Evolutionary conservation across 176 grass and related monocot species (phyloP), one percentile per base, ranked within the genome.

Genomic region (Triticum turgidum): DNA sequence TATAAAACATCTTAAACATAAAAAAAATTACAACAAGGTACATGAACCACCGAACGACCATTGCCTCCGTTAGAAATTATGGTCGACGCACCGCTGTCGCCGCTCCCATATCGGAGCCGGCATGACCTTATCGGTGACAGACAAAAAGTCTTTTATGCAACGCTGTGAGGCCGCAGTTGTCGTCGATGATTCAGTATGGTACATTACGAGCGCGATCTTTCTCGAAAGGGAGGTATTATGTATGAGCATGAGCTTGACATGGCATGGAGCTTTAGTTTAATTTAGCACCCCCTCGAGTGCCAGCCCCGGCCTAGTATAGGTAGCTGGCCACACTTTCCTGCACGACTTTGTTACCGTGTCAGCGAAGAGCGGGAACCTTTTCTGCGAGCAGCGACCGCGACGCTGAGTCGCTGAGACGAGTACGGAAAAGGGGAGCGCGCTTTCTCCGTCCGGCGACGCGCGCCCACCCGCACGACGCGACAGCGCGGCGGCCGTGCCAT

Each of bases 361-460:
- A 24, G 20, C 33, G 41, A 73, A 73, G 69, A 42, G 2, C 38
- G 11, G 37, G 10, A 14, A 9, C 69, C 20, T 73, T 69, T 73
- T 7, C 37, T 5, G 66, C 32, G 65, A 35, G 65, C 6, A 0
- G 20, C 11, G 37, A 73, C 33, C 4, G 33, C 1, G 69, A 13
- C 69, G 37, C 37, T 18, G 54, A 5, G 69, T 7, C 69, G 37
- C 37, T 18, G 54, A 5, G 37, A 72, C 20, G 4, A 2, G 18
- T 1, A 21, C 69, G 20, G 9, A 6, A 70, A 35, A 20, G 67
- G 3, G 20, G 11, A 6, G 38, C 70, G 38, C 70, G 70, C 72
- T 51, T 75, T 75, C 72, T 51, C 72, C 41, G 41, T 51, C 72
- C 41, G 41, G 71, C 72, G 72, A 74, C 71, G 71, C 71, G 27